Percentiles rank a stretch among this genome's conserved stretches.
Conservation (phyloP, 345 rosid genomes). For the Aegle marmelos region DNA sequence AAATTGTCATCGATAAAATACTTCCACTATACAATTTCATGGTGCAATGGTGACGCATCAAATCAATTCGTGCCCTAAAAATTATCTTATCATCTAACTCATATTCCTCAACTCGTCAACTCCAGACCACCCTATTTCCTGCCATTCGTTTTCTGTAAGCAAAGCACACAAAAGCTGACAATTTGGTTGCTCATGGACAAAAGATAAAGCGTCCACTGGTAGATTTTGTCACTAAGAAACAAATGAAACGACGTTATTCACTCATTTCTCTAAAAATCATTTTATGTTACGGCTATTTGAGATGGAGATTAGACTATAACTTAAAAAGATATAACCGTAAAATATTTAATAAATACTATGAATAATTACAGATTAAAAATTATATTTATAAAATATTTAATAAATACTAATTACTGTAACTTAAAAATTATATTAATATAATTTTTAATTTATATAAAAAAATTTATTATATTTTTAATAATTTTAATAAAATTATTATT, state of each 20-base stretch:
- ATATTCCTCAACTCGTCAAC: background rate
- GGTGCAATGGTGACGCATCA: background rate
- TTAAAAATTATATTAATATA: no score
- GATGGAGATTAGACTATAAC: no score
- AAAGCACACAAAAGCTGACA: background rate
- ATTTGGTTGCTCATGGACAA: background rate
- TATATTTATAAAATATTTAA: no score
- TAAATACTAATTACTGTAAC: no score
- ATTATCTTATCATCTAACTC: background rate
- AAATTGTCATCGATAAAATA: no score
- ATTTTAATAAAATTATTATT: no score
- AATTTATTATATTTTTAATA: no score
- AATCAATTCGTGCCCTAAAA: background rate
- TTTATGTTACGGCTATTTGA: no score
- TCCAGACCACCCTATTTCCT: background rate
- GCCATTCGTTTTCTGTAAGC: background rate
- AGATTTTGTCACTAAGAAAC: background rate
- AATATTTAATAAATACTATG: no score
- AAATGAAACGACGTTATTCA: background rate
- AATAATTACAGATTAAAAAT: no score
- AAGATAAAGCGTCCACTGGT: background rate
- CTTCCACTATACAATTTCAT: background rate
- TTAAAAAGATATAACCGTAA: no score
- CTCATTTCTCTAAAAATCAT: background rate
- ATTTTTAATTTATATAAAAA: no score